A percentile compares a stretch with the other conserved stretches of the same genome.
Evolutionary conservation across 192 early-diverging fungal species (phyloP).

Genomic region (Diversispora eburnea): DNA sequence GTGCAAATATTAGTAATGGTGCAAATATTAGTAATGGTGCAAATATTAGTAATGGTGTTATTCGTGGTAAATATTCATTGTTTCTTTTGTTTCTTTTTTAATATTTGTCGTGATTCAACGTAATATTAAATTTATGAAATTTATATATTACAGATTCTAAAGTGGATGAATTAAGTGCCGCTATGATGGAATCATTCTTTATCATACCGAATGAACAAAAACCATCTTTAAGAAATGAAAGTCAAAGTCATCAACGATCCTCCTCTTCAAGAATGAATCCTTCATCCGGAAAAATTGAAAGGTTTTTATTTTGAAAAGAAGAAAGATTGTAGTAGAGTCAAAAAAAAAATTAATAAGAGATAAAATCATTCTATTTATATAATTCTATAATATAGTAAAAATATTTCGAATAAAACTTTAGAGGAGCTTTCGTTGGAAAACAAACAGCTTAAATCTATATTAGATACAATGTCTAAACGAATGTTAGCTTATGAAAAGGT

Average conservation of each 20-base stretch:
- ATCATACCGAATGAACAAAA: constrained; percentile 38
- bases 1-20: not conserved
- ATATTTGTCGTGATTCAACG: too few species aligned
- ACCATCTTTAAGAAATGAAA: not conserved
- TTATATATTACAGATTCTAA: not conserved
- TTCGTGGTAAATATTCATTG: not conserved
- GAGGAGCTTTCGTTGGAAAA: constrained; percentile 71
- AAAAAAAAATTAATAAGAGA: not conserved
- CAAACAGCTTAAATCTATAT: constrained; percentile 54
- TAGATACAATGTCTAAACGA: constrained; percentile 58
- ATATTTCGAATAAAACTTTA: constrained; percentile 44
- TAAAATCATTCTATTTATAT: not conserved
- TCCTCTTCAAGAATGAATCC: not conserved
- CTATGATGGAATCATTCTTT: constrained; percentile 56
- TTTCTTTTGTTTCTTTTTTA: not conserved
- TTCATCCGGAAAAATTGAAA: not conserved
- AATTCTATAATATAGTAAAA: not conserved
- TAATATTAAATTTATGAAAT: not conserved
- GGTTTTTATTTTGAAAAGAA: not conserved
- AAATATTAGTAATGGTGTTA: not conserved
- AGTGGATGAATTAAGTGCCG: constrained; percentile 30
- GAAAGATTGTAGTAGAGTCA: too few species aligned
- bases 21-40: not conserved
- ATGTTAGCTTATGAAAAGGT: constrained; percentile 56
- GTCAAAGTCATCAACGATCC: not conserved